Base-by-base conservation (phyloP, 257 asterid species). In the Perilla frutescens region DNA sequence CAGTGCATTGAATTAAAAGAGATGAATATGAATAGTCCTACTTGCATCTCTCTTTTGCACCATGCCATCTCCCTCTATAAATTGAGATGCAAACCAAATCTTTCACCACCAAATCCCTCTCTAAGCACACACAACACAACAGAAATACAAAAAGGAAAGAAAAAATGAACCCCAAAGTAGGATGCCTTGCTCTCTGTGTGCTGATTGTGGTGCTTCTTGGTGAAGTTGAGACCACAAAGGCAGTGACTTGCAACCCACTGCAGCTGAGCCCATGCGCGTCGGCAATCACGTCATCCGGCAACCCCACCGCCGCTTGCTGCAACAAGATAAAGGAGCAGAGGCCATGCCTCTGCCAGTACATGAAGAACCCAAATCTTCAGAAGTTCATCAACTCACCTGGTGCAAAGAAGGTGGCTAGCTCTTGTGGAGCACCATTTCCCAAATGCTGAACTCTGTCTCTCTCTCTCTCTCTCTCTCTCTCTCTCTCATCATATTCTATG, bases 351-450 rank as follows among this genome's bases (percentile, higher is more conserved):
- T 92, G 98, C 83, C 68, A 73, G 66, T 92, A 90, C 86, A 85
- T 90, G 93, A 88, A 80, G 80, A 88, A 88, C 74, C 92, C 95
- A 7, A 81, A 71, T 15, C 91, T 92, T 57, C 87, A 86, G 71
- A 92, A 82, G 89, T 80, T 90, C 83, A 88, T 92, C 74, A 82
- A 81, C 63, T 90, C 98, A 6, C 98, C 92, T 1, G 94, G 90
- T 58, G 98, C 98, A 0, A 81, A 81, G 77, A 92, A 86, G 74
- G 98, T 92, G 3, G 92, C 98, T 12, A 68, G 6, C 40, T 68
- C 91, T 69, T 92, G 98, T 74, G 87, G 96, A 68, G 74, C 93
- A 53, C 92, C 97, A n/a, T 86, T 86, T 39, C 98, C 98, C 14
- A 82, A 71, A 15, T 92, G 98, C 86, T 88, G 15, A 82, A 31